phyloP scores from a whole-genome alignment of 345 rosid genomes.

The Citrus glauca region DNA sequence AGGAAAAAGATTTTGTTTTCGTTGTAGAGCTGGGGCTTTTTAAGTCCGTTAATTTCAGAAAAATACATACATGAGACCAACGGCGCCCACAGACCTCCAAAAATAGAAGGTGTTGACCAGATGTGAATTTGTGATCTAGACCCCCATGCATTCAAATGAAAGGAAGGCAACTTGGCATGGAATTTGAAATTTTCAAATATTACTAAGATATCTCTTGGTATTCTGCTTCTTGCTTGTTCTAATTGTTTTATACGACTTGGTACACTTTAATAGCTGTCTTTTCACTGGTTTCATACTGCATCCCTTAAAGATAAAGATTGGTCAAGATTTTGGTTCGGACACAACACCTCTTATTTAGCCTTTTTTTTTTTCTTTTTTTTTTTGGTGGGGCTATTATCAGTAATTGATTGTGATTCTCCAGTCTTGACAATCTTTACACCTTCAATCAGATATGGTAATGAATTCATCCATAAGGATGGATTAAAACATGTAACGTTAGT shows the following conservation, averaged over 20 bases:
- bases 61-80: neutral
- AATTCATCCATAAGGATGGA: too few relatives aligned
- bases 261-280: neutral
- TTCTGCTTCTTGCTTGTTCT: too few relatives aligned
- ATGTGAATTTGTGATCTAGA: neutral
- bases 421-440: too few relatives aligned
- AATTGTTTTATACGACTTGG: neutral
- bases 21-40: conserved; percentile 12
- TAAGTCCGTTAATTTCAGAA: neutral
- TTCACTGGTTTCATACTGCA: neutral
- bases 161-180: neutral
- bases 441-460: too few relatives aligned
- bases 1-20: conserved; percentile 17
- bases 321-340: neutral
- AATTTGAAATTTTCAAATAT: neutral
- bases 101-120: conserved; percentile 8
- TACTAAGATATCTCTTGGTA: too few relatives aligned
- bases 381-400: too few relatives aligned
- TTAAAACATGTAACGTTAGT: too few relatives aligned
- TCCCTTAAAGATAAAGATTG: neutral
- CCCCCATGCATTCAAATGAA: neutral
- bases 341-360: neutral
- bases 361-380: too few relatives aligned
- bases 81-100: neutral
- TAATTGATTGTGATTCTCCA: too few relatives aligned